Base-by-base conservation (phyloP, 2,329 filamentous ascomycete genomes). In the Amylocarpus encephaloides region DNA sequence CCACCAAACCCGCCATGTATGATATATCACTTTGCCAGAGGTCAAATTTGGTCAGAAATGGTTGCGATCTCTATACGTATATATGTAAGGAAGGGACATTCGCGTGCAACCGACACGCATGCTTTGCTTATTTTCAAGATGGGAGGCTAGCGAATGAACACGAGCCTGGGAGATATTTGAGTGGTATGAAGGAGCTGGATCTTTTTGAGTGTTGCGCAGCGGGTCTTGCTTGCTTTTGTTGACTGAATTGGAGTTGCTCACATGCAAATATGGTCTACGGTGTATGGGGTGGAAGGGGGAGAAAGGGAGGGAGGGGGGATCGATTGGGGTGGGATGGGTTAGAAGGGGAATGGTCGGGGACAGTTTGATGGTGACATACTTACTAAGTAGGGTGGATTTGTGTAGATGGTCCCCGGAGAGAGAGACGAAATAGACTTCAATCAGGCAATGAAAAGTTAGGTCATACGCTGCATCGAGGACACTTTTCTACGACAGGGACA, bases 171-270 rank as follows among this genome's bases (percentile, higher is more conserved):
- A 46, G n/a, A 46, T 46, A 46, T 46, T 45, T 18, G 33, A 15
- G 38, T 11, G 38, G 11, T 11, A 13, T 19, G 9, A 34, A 13
- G 12, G 33, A 19, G 18, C 36, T 18, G 26, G 12, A 11, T 10
- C 9, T 43, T 41, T 42, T 18, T 29, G 11, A 16, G 36, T 50
- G 43, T 50, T 51, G 39, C 48, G 53, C 45, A 54, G 55, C 53
- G 51, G 51, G 55, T 56, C 53, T 58, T 58, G 53, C 53, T 54
- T 48, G 42, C 48, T 43, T 51, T 50, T n/a, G 40, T 50, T 11
- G 40, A 29, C 16, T 18, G 6, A 10, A 42, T 16, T 16, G 38
- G 39, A 44, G 22, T 19, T 26, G 32, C 32, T 18, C 15, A 33
- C 3, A 10, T 44, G 4, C 15, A 43, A 13, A 42, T 41, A 3